These are phyloP conservation scores for Cadophora sp. DNA, from an alignment of 2,329 filamentous ascomycete species.

Conservation along the genomic window DNA sequence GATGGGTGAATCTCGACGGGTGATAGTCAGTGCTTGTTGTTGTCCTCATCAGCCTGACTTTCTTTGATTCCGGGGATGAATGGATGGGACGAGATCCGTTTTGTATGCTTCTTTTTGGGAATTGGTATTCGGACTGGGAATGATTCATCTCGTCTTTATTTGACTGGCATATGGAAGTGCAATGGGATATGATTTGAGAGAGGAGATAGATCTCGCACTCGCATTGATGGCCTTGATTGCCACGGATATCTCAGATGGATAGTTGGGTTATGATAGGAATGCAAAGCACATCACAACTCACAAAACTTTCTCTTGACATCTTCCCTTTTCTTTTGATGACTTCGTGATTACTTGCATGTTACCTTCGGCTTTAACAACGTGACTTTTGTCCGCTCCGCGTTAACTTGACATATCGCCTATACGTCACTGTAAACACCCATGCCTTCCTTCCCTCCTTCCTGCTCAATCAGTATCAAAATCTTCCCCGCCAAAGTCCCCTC, in stretches of 20 bases:
- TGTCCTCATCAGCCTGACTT: constrained; percentile 16
- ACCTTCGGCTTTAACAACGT: too few relatives aligned
- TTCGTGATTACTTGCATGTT: too few relatives aligned
- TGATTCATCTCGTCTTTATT: neutral
- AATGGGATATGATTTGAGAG: neutral
- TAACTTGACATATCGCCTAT: too few relatives aligned
- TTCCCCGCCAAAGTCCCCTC: too few relatives aligned
- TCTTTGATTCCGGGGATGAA: constrained; percentile 36
- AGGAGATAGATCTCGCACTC: constrained; percentile 28
- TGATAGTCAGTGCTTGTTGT: constrained; percentile 26
- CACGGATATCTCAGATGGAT: neutral
- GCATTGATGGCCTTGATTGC: constrained; percentile 8
- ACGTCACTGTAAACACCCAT: too few relatives aligned
- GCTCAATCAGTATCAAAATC: too few relatives aligned
- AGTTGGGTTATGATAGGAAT: constrained; percentile 23
- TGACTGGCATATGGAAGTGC: constrained; percentile 10
- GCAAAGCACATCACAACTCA: constrained; percentile 27
- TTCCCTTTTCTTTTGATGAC: too few relatives aligned
- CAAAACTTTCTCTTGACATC: neutral
- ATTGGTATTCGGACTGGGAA: neutral
- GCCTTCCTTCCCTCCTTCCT: too few relatives aligned
- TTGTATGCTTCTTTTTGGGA: constrained; percentile 18
- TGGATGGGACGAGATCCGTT: neutral
- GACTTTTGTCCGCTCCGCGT: too few relatives aligned
- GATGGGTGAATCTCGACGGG: constrained; percentile 37